Evolutionary conservation across 1,284 basidiomycete species (phyloP), one percentile per base, ranked within the genome.

Genomic region (Pterula multifida): DNA sequence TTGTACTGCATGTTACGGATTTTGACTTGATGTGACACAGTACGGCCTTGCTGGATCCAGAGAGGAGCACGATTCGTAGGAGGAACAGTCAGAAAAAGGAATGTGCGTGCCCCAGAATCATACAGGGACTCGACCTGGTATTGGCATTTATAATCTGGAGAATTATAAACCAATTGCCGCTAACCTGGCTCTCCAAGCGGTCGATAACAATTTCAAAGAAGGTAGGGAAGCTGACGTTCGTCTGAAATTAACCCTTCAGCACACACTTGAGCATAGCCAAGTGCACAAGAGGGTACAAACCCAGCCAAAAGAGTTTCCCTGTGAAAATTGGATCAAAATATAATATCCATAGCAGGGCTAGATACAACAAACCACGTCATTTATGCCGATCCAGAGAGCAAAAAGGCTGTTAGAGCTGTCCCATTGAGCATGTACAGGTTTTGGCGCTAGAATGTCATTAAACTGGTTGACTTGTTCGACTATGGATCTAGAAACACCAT

Each of bases 1-100:
- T 81, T 82, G 65, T 75, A 81, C 57, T 73, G 67, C 3, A 64
- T 63, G 17, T 79, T 65, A 36, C 70, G 63, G 6, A 65, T 53
- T 2, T 61, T 65, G 54, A 80, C 67, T 23, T 61, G 60, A 0
- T 62, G 51, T 22, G 66, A 66, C 12, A 64, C 63, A 1, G 58
- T 52, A 1, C 61, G 50, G 3, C 78, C 78, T 66, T 78, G 75
- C 54, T 68, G 65, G 23, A 79, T 52, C 52, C 72, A 61, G 12
- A 79, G 66, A 1, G 81, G 81, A 0, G 79, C 69, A 46, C 78
- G 72, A 57, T 83, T 69, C 22, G 71, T 73, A 4, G 79, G 78
- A 1, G 80, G 81, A 9, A 83, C 79, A n/a, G 76, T 81, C 42
- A 83, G 65, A 66, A 83, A 79, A 13, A 82, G 63, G 65, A 82